These are phyloP conservation scores for Auricularia heimuer DNA, from an alignment of 768 basidiomycete genomes.

Conservation along the genomic window DNA sequence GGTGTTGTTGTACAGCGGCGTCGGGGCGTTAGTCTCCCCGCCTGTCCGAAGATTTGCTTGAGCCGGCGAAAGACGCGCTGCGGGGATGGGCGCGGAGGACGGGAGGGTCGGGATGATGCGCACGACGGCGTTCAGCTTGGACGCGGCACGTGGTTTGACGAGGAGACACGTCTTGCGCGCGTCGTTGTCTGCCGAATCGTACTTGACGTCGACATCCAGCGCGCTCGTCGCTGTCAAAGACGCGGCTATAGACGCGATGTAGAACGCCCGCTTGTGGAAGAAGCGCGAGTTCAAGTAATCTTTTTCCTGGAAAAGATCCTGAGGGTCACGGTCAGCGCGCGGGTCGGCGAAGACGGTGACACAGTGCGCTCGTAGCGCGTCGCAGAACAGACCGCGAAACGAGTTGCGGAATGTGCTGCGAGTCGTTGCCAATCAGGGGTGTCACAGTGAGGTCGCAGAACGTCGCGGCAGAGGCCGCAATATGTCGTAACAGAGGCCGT, in stretches of 20 bases:
- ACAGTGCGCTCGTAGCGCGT: no score
- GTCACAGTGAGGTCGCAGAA: no score
- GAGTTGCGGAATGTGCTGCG: no score
- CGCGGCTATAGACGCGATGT: conserved; percentile 68
- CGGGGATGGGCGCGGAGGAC: conserved; percentile 47
- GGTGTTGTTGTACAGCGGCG: conserved; percentile 73
- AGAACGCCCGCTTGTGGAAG: conserved; percentile 88
- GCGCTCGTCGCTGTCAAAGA: conserved; percentile 38
- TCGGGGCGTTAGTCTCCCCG: conserved; percentile 30
- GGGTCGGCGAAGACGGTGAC: no score
- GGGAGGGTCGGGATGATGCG: conserved; percentile 65
- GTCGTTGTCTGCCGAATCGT: conserved; percentile 49
- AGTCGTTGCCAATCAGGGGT: no score
- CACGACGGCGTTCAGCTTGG: conserved; percentile 60
- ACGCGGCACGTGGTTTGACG: conserved; percentile 51
- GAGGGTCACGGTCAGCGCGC: neutral
- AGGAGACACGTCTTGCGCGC: conserved; percentile 55
- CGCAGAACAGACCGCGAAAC: no score
- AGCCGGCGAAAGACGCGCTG: conserved; percentile 61
- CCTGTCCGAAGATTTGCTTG: conserved; percentile 52
- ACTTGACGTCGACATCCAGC: conserved; percentile 46
- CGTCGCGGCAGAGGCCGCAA: no score
- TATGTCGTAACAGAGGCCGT: no score
- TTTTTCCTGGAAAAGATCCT: conserved; percentile 89
- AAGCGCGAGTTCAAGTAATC: conserved; percentile 84